A percentile compares a stretch with the other conserved stretches of the same genome.
These are phyloP conservation scores for Clitopilus hobsonii DNA, from an alignment of 768 basidiomycete species.

Conservation along the genomic window DNA sequence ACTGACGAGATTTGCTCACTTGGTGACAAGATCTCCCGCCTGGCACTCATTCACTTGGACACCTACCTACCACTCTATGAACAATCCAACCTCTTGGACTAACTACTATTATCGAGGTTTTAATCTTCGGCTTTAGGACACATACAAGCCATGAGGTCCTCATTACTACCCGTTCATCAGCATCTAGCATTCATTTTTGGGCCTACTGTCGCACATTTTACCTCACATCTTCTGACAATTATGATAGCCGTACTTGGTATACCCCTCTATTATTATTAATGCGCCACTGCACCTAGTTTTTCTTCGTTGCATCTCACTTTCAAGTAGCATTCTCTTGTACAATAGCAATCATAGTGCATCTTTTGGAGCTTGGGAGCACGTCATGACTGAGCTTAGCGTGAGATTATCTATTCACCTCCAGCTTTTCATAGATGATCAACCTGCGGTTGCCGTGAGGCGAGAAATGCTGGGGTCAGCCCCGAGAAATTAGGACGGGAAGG, in stretches of 20 bases:
- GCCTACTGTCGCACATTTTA: not conserved
- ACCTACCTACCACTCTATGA: constrained; percentile 79
- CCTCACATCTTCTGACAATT: not conserved
- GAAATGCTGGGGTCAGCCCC: not conserved
- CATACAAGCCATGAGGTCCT: not conserved
- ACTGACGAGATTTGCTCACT: constrained; percentile 65
- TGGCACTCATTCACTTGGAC: constrained; percentile 70
- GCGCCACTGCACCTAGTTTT: not conserved
- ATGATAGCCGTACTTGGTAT: not conserved
- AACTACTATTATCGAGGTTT: not conserved
- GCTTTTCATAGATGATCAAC: not conserved
- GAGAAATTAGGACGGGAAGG: not conserved
- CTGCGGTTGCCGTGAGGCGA: not conserved
- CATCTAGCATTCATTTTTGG: not conserved
- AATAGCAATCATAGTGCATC: not conserved
- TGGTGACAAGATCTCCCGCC: constrained; percentile 64
- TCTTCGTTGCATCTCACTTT: not conserved
- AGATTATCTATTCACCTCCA: not conserved
- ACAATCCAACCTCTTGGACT: constrained; percentile 48
- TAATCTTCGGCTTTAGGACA: not conserved
- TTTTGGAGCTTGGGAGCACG: not conserved
- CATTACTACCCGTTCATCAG: not conserved
- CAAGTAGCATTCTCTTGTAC: not conserved
- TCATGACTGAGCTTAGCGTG: not conserved
- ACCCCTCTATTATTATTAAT: not conserved